phyloP scores from a whole-genome alignment of 257 asterid species.

The Solanum sitiens region DNA sequence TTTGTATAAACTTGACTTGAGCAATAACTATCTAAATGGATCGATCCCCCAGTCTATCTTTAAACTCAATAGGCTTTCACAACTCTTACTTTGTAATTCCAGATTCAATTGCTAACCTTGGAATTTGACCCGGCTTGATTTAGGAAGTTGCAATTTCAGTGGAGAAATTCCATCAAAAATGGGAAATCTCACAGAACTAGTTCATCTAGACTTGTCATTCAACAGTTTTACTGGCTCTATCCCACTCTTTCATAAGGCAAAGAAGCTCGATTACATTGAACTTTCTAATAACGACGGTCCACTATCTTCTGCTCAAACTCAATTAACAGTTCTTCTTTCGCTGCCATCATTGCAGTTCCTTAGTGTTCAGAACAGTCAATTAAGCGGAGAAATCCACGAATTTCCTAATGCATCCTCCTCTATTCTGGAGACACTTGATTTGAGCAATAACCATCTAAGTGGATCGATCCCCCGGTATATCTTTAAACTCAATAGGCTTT shows the following conservation, averaged over 20 bases:
- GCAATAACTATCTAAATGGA: conserved; percentile 8
- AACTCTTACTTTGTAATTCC: conserved; percentile 1
- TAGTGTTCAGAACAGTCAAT: neutral
- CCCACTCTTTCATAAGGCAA: conserved; percentile 1
- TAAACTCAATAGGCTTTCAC: neutral
- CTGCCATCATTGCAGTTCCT: conserved; percentile 1
- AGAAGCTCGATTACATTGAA: neutral
- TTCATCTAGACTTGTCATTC: neutral
- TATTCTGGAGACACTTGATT: neutral
- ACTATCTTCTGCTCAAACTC: neutral
- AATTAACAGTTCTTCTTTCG: conserved; percentile 3
- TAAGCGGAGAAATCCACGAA: conserved; percentile 1
- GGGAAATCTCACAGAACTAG: neutral
- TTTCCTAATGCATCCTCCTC: neutral
- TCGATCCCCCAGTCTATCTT: conserved; percentile 15
- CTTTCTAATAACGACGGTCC: conserved; percentile 6
- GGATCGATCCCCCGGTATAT: conserved; percentile 13
- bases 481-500: conserved; percentile 5
- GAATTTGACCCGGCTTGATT: neutral
- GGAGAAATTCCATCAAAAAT: conserved; percentile 9
- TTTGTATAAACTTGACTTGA: neutral
- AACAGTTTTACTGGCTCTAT: conserved; percentile 1
- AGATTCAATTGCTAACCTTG: conserved; percentile 2
- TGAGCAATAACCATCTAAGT: conserved; percentile 5
- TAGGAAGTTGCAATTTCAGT: neutral